Conservation (phyloP, 179 eudicot genomes). For the Camellia oleifera region DNA sequence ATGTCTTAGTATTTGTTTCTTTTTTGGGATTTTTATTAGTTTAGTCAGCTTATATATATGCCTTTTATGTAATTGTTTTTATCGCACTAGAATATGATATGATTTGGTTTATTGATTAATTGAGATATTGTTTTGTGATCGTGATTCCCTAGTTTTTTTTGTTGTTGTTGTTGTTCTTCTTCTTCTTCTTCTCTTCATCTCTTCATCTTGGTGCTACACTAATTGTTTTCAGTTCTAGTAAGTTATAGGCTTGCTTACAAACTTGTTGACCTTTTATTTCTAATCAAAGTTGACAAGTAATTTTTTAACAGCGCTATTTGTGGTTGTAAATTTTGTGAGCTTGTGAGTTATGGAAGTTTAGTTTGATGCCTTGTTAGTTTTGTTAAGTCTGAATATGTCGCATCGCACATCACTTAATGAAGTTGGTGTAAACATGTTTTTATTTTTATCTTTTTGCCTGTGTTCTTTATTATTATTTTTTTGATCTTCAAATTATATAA, state of each 20-base stretch:
- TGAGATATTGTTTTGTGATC: too few species aligned
- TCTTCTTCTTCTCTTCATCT: background rate
- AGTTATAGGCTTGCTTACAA: background rate
- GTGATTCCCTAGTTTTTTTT: too few species aligned
- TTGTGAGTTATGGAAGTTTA: background rate
- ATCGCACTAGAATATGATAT: too few species aligned
- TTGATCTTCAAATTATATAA: background rate
- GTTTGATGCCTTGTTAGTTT: background rate
- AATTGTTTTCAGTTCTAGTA: background rate
- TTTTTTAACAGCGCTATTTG: background rate
- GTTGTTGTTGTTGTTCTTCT: background rate
- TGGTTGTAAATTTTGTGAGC: background rate
- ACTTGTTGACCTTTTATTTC: background rate
- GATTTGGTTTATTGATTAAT: too few species aligned
- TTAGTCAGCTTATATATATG: too few species aligned
- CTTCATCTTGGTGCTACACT: background rate
- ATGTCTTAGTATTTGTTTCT: too few species aligned
- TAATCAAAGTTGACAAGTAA: background rate
- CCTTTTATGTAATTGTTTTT: too few species aligned
- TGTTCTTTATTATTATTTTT: background rate
- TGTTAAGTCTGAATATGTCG: background rate
- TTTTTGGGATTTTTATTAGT: too few species aligned
- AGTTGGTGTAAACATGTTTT: background rate
- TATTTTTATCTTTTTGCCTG: background rate
- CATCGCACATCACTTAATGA: background rate